These are phyloP conservation scores for Clarireedia monteithiana DNA, from an alignment of 2,329 filamentous ascomycete genomes.

Conservation along the genomic window DNA sequence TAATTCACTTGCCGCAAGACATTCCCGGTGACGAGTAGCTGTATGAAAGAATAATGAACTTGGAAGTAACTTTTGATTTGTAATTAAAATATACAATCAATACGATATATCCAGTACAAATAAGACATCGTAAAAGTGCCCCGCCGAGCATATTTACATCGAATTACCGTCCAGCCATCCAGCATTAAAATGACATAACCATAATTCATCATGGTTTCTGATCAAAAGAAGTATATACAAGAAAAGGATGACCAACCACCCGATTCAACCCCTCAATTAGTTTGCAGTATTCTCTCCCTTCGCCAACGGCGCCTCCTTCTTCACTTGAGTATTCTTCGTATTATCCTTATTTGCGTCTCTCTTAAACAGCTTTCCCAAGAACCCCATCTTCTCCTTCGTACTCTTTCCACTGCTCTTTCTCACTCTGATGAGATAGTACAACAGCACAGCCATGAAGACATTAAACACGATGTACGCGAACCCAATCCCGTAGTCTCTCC, in stretches of 20 bases:
- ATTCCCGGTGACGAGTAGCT: no score
- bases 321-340: constrained; percentile 17
- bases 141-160: no score
- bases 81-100: no score
- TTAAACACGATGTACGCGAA: constrained; percentile 53
- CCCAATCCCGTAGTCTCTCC: constrained; percentile 61
- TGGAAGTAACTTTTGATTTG: no score
- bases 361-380: constrained; percentile 13
- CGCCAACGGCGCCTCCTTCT: constrained; percentile 8
- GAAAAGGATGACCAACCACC: neutral
- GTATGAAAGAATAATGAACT: no score
- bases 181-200: no score
- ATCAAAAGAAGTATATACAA: neutral
- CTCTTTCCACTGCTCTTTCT: constrained; percentile 17
- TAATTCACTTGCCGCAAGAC: no score
- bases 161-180: no score
- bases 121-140: no score
- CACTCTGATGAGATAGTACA: constrained; percentile 44
- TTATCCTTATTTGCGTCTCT: constrained; percentile 13
- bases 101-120: no score
- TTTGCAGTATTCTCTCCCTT: constrained; percentile 4
- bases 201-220: no score
- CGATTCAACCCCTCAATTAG: neutral
- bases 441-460: constrained; percentile 40
- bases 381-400: constrained; percentile 9